A percentile compares a stretch with the other conserved stretches of the same genome.
phyloP scores from a whole-genome alignment of 2,329 filamentous ascomycete genomes.

The Aspergillus transmontanensis region DNA sequence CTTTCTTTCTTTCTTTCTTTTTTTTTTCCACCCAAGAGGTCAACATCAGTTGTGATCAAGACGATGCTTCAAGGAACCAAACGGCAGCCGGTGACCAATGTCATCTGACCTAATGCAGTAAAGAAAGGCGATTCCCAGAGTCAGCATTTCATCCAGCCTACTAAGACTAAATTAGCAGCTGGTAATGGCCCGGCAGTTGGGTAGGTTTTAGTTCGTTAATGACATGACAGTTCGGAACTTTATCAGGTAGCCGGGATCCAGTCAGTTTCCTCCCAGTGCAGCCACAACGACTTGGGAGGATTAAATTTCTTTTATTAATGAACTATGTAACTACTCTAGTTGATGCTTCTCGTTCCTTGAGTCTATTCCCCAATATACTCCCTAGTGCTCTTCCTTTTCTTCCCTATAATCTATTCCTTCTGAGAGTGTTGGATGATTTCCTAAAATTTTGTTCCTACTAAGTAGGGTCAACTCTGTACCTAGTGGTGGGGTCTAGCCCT shows the following conservation, averaged over 20 bases:
- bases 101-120: background rate
- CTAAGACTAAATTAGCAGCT: conserved; percentile 9
- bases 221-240: background rate
- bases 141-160: background rate
- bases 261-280: background rate
- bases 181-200: conserved; percentile 1
- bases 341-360: background rate
- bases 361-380: background rate
- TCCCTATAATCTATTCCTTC: background rate
- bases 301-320: background rate
- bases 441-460: background rate
- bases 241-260: background rate
- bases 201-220: background rate
- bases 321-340: background rate
- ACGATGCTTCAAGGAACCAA: background rate
- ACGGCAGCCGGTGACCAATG: background rate
- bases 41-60: background rate
- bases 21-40: background rate
- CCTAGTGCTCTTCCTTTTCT: background rate
- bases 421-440: background rate
- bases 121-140: background rate
- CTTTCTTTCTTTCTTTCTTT: background rate
- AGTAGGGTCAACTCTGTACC: background rate
- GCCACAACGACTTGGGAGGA: background rate
- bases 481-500: background rate